A percentile compares a stretch with the other conserved stretches of the same genome.
Conservation (phyloP, 228 moss, liverwort and hornwort genomes). For the Sphagnum magellanicum region DNA sequence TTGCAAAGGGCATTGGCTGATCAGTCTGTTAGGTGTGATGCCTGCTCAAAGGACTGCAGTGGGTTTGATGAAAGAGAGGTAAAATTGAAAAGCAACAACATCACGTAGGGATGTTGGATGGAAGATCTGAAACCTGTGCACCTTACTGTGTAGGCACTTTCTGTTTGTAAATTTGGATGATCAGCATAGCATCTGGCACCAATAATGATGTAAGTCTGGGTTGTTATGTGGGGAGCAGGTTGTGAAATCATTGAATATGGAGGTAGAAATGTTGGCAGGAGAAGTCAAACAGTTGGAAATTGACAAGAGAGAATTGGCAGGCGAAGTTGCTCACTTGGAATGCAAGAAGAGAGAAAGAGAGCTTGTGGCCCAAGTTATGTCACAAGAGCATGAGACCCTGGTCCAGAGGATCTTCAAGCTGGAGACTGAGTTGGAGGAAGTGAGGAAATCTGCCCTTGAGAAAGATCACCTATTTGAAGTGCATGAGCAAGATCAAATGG, state of each 20-base stretch:
- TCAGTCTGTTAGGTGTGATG: slow-evolving; percentile 16
- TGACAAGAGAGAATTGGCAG: slow-evolving; percentile 16
- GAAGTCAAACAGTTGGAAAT: slow-evolving; percentile 35
- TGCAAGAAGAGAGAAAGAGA: slow-evolving; percentile 23
- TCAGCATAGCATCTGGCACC: too few species aligned
- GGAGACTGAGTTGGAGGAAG: slow-evolving; percentile 53
- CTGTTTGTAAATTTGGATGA: too few species aligned
- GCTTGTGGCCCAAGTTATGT: slow-evolving; percentile 28
- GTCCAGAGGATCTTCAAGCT: slow-evolving; percentile 43
- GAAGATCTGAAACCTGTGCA: background rate
- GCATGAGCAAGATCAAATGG: slow-evolving; percentile 42
- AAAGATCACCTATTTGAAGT: slow-evolving; percentile 58
- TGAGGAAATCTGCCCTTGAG: slow-evolving; percentile 33
- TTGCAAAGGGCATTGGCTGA: slow-evolving; percentile 46
- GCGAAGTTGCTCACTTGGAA: too few species aligned
- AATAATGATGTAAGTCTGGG: background rate
- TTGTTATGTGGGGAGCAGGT: slow-evolving; percentile 19
- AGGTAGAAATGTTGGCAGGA: slow-evolving; percentile 37
- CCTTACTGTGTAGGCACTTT: too few species aligned
- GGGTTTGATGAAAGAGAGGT: slow-evolving; percentile 11
- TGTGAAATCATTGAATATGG: slow-evolving; percentile 24
- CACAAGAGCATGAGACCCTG: slow-evolving; percentile 45
- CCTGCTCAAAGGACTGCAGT: slow-evolving; percentile 15
- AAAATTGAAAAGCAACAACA: slow-evolving; percentile 3
- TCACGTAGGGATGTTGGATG: slow-evolving; percentile 11